Evolutionary conservation across 1,284 basidiomycete species (phyloP).

Genomic region (Tremellales sp.): DNA sequence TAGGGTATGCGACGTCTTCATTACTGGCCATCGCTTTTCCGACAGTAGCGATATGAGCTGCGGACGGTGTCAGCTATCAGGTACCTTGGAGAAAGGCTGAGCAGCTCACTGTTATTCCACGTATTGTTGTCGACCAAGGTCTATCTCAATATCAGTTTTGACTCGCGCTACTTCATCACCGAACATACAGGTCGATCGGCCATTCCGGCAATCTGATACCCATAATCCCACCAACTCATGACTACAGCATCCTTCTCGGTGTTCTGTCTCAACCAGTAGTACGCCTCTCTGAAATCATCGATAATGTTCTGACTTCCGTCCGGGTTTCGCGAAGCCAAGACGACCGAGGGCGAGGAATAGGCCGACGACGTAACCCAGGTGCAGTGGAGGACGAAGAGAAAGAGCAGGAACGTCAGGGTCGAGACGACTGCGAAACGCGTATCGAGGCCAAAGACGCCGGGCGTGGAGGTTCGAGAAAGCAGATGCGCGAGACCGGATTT

Average conservation of each 20-base stretch:
- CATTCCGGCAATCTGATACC: slow-evolving; percentile 99
- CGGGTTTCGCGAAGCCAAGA: slow-evolving; percentile 72
- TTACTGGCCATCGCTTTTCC: slow-evolving; percentile 94
- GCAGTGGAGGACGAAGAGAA: slow-evolving; percentile 91
- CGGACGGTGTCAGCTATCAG: neutral
- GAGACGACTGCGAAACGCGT: slow-evolving; percentile 71
- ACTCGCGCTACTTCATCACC: neutral
- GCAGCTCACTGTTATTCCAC: slow-evolving; percentile 92
- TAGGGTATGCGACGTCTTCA: slow-evolving; percentile 95
- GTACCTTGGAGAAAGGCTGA: neutral
- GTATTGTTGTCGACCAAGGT: slow-evolving; percentile 96
- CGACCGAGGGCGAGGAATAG: slow-evolving; percentile 97
- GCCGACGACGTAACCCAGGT: slow-evolving; percentile 94
- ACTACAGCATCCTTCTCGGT: slow-evolving; percentile 87
- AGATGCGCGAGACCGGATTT: slow-evolving; percentile 32
- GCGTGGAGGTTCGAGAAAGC: slow-evolving; percentile 34
- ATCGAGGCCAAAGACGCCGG: slow-evolving; percentile 81
- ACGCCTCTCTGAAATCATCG: slow-evolving; percentile 99
- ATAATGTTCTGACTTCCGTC: slow-evolving; percentile 94
- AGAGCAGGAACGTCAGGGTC: slow-evolving; percentile 73
- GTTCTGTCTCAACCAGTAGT: slow-evolving; percentile 98
- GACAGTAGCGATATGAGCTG: slow-evolving; percentile 91
- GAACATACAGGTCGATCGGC: slow-evolving; percentile 63
- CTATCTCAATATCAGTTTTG: neutral
- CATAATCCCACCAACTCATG: slow-evolving; percentile 99